A percentile compares a stretch with the other conserved stretches of the same genome.
Evolutionary conservation across 2,329 filamentous ascomycete genomes (phyloP).

Genomic region (Paramyrothecium sp.): DNA sequence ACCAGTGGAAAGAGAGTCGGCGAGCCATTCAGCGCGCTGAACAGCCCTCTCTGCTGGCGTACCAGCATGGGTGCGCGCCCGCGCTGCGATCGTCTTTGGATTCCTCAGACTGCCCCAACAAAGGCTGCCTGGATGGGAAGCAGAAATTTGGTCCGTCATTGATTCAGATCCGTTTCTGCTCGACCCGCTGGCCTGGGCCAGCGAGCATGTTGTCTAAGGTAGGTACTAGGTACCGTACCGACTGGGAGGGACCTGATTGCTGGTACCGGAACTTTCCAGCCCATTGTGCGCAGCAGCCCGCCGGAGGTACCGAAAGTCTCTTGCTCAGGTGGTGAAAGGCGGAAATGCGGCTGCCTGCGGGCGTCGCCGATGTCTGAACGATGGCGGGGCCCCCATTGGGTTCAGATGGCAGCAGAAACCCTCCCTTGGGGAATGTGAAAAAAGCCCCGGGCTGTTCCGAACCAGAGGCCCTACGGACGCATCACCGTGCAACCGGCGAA

Average conservation of each 20-base stretch:
- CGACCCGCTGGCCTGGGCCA: background rate
- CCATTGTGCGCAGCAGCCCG: background rate
- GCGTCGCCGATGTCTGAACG: background rate
- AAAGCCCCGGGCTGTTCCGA: background rate
- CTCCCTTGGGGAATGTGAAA: background rate
- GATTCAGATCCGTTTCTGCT: background rate
- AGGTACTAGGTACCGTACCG: background rate
- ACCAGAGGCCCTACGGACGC: background rate
- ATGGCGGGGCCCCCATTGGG: too few relatives aligned
- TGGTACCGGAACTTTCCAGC: background rate
- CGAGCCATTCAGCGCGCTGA: too few relatives aligned
- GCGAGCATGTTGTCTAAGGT: background rate
- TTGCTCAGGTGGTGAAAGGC: too few relatives aligned
- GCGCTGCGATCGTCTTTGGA: too few relatives aligned
- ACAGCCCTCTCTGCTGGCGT: too few relatives aligned
- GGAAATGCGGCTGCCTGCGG: background rate
- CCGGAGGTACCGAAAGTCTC: background rate
- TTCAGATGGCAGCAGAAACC: background rate
- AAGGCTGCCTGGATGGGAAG: too few relatives aligned
- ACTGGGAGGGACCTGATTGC: background rate
- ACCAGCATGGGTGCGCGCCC: too few relatives aligned
- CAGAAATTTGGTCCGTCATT: background rate
- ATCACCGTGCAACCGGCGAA: background rate
- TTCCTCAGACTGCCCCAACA: too few relatives aligned
- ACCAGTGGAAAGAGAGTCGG: too few relatives aligned